Evolutionary conservation across 2,329 filamentous ascomycete genomes (phyloP).

Genomic region (Orbilia javanica): DNA sequence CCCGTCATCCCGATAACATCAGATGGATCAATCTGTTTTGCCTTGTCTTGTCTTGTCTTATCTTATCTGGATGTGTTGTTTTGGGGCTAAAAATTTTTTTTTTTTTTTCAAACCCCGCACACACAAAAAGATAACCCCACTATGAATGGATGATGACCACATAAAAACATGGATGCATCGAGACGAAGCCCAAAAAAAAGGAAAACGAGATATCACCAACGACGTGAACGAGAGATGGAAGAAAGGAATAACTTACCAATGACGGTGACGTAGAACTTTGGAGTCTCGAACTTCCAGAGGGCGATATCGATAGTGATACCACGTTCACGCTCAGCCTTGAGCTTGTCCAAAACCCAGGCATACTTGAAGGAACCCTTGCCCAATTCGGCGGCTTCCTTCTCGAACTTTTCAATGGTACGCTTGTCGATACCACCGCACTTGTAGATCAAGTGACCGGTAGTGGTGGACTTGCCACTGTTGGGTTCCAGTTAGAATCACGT

Average conservation of each 20-base stretch:
- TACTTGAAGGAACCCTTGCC: slow-evolving; percentile 99
- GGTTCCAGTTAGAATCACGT: slow-evolving; percentile 67
- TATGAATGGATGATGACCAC: slow-evolving; percentile 3
- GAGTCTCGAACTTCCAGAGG: slow-evolving; percentile 99
- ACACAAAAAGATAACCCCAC: slow-evolving; percentile 29
- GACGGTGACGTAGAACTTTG: slow-evolving; percentile 97
- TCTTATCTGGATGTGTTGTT: slow-evolving; percentile 53
- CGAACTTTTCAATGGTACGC: slow-evolving; percentile 99
- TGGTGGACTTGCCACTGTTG: slow-evolving; percentile 95
- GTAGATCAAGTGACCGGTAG: slow-evolving; percentile 98
- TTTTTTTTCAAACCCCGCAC: slow-evolving; percentile 44
- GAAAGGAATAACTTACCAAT: slow-evolving; percentile 76
- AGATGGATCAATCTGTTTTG: background rate
- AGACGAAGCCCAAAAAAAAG: background rate
- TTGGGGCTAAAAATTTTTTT: slow-evolving; percentile 32
- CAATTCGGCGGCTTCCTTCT: slow-evolving; percentile 99
- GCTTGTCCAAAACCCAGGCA: slow-evolving; percentile 99
- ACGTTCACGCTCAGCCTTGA: slow-evolving; percentile 99
- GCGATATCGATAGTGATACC: slow-evolving; percentile 99
- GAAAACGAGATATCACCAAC: slow-evolving; percentile 5
- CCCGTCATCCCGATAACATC: background rate
- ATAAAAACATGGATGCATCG: background rate
- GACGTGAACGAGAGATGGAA: background rate
- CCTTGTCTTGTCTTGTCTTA: slow-evolving; percentile 28
- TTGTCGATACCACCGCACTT: slow-evolving; percentile 99